Conservation (phyloP, 345 rosid species). For the Zanthoxylum bungeanum region DNA sequence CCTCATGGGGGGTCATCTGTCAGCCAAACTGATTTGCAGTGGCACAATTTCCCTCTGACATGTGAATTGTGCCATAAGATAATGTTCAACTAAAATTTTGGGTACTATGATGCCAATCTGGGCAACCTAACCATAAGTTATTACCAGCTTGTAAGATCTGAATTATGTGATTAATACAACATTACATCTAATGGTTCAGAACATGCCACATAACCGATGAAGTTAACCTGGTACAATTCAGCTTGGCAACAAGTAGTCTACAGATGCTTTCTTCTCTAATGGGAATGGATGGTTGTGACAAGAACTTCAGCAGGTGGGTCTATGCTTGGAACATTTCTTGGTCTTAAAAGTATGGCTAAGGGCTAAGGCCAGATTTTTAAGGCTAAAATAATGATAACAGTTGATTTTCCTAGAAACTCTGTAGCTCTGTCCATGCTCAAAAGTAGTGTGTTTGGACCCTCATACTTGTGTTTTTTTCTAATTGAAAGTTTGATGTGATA, state of each 20-base stretch:
- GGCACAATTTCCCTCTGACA: background rate
- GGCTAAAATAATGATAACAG: constrained; percentile 16
- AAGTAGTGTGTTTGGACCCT: constrained; percentile 28
- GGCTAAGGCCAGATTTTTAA: background rate
- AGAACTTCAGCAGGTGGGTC: constrained; percentile 30
- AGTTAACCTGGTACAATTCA: background rate
- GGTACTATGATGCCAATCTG: constrained; percentile 8
- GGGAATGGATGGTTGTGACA: constrained; percentile 14
- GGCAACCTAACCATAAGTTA: background rate
- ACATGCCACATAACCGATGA: background rate
- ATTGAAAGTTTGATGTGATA: constrained; percentile 7
- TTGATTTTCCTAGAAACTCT: constrained; percentile 13
- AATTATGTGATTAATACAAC: background rate
- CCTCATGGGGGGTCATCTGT: constrained; percentile 20
- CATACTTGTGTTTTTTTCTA: background rate
- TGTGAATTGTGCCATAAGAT: constrained; percentile 24
- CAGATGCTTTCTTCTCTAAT: constrained; percentile 11
- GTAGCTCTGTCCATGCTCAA: constrained; percentile 19
- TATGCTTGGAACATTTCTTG: constrained; percentile 14
- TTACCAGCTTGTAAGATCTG: background rate
- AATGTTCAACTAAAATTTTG: constrained; percentile 11
- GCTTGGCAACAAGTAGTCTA: background rate
- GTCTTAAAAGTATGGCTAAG: constrained; percentile 24
- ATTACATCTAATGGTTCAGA: constrained; percentile 1
- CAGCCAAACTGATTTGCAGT: constrained; percentile 24